Base-by-base conservation (phyloP, 345 rosid genomes). In the Hibiscus trionum region DNA sequence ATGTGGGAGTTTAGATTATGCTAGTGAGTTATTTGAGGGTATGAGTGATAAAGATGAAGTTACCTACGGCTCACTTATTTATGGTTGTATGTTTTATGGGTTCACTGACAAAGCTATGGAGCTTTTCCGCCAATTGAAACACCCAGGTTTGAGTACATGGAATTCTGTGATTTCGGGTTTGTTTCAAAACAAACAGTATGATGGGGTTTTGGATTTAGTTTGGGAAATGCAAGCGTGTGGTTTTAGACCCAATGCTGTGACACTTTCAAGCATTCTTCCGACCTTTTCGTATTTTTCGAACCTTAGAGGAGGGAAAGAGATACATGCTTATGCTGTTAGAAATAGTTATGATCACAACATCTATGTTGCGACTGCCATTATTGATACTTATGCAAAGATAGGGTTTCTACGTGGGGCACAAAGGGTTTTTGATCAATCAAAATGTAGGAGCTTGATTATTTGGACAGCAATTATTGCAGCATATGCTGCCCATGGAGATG, bases 381-480 rank as follows among this genome's bases (percentile, higher is more conserved):
- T 91, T 42, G 96, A 91, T 72, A 77, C 81, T 67, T 93, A 88
- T 72, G 92, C 91, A 49, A 91, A 91, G 75, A 73, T 83, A 29
- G 97, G 98, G 49, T 86, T 67, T 82, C 82, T 91, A 55, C 16
- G 1, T 50, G 90, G 89, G 67, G 89, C 98, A 60, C 85, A 72
- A 77, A 60, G 1, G 69, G 86, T 87, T 73, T 89, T 91, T 75
- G 83, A 90, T 80, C 84, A 12, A 70, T 82, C 82, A 10, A 84
- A 77, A 78, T 71, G 77, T 42, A 77, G 86, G 77, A 91, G 88
- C 75, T 82, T 91, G 88, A 79, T 93, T 46, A 79, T 90, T 46
- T 93, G 98, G 97, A 93, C 97, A 0, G 86, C 97, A 26, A 85
- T 90, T 60, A 90, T 93, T 63, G 82, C 96, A 16, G 96, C 94